Percentiles rank a stretch among this genome's conserved stretches.
Conservation (phyloP, 176 grass and related monocot species). For the Oryza punctata region DNA sequence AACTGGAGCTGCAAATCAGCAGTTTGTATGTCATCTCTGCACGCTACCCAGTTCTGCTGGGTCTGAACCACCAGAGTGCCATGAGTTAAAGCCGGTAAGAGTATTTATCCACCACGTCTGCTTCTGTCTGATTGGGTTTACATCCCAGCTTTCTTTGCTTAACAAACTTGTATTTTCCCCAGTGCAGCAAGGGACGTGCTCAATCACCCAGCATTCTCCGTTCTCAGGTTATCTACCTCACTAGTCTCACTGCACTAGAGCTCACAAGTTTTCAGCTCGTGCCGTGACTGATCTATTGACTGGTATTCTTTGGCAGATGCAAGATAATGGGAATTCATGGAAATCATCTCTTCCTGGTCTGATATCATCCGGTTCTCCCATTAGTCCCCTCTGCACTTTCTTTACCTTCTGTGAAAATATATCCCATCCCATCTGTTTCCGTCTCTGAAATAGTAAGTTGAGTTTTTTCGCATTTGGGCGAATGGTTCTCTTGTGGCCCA, state of each 20-base stretch:
- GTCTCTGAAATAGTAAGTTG: slow-evolving; percentile 56
- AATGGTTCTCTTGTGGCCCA: slow-evolving; percentile 96
- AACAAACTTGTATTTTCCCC: slow-evolving; percentile 3
- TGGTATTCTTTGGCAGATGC: slow-evolving; percentile 62
- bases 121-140: background rate
- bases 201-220: background rate
- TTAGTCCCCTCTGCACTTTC: slow-evolving; percentile 63
- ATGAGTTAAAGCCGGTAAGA: background rate
- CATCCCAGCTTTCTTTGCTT: background rate
- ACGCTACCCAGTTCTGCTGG: background rate
- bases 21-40: background rate
- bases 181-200: background rate
- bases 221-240: background rate
- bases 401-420: slow-evolving; percentile 64
- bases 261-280: background rate
- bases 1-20: background rate
- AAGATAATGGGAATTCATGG: slow-evolving; percentile 85
- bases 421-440: slow-evolving; percentile 66
- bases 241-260: background rate
- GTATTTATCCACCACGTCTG: background rate
- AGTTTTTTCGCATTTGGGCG: slow-evolving; percentile 85
- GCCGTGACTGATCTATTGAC: slow-evolving; percentile 27
- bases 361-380: slow-evolving; percentile 85
- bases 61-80: background rate
- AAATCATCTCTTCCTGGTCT: slow-evolving; percentile 75